These are phyloP conservation scores for Pichia cabralensis DNA, from an alignment of 805 yeast species.

Conservation along the genomic window DNA sequence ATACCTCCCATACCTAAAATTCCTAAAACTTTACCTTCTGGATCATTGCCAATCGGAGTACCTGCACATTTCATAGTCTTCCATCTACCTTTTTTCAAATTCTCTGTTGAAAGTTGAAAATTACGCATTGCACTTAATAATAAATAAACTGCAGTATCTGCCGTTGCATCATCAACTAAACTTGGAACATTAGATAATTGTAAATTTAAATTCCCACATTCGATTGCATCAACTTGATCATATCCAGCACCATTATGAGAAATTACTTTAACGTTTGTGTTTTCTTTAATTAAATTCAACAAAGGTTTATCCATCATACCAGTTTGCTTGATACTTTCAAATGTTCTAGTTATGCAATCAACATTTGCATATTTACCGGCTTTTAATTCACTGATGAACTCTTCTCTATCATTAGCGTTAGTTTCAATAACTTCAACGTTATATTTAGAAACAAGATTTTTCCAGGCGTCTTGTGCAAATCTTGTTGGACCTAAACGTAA, in stretches of 20 bases:
- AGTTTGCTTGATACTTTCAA: constrained; percentile 28
- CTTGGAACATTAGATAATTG: constrained; percentile 45
- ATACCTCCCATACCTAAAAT: constrained; percentile 86
- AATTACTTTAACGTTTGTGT: constrained; percentile 30
- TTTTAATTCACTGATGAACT: constrained; percentile 30
- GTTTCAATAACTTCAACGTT: constrained; percentile 38
- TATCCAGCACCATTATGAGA: constrained; percentile 51
- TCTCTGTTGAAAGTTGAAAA: constrained; percentile 49
- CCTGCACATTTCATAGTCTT: constrained; percentile 37
- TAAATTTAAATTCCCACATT: constrained; percentile 31
- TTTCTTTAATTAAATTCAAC: constrained; percentile 25
- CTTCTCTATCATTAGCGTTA: constrained; percentile 30
- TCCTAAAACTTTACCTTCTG: constrained; percentile 68
- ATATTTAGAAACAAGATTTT: constrained; percentile 19
- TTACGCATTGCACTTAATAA: constrained; percentile 44
- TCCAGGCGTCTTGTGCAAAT: constrained; percentile 61
- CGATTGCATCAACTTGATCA: constrained; percentile 38
- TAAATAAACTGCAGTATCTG: constrained; percentile 44
- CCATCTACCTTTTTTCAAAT: constrained; percentile 56
- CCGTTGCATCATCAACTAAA: constrained; percentile 45
- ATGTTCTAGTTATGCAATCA: constrained; percentile 32
- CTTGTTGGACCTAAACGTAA: constrained; percentile 53
- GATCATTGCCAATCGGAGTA: constrained; percentile 61
- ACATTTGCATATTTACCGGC: constrained; percentile 29
- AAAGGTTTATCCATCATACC: constrained; percentile 39